phyloP scores from a whole-genome alignment of 2,329 filamentous ascomycete genomes.

The Aspergillus thermomutatus region DNA sequence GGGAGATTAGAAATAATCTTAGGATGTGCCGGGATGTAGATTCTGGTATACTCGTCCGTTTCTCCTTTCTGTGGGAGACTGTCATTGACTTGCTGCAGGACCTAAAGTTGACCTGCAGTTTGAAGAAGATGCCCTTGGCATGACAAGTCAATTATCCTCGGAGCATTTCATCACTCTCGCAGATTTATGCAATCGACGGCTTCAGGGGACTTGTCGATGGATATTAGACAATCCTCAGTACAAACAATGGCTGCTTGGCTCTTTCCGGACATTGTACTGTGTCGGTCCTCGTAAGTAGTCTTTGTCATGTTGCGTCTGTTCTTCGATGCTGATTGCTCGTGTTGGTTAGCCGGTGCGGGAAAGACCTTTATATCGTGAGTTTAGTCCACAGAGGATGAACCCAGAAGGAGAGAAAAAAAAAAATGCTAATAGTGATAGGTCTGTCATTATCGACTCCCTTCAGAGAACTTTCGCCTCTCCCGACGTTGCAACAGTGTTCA shows the following conservation, averaged over 20 bases:
- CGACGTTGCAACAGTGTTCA: constrained; percentile 26
- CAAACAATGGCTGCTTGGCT: constrained; percentile 25
- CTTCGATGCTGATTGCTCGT: neutral
- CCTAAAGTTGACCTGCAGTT: constrained; percentile 14
- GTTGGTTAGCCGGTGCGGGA: constrained; percentile 24
- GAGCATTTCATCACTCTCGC: constrained; percentile 25
- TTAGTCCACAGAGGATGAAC: neutral
- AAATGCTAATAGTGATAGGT: constrained; percentile 11
- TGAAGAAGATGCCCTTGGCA: constrained; percentile 17
- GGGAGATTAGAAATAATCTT: constrained; percentile 15
- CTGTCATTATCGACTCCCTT: constrained; percentile 25
- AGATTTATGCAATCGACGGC: constrained; percentile 26
- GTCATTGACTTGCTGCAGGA: constrained; percentile 2
- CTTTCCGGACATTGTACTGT: constrained; percentile 24
- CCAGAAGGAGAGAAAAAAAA: neutral
- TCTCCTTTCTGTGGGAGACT: neutral
- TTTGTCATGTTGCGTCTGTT: neutral
- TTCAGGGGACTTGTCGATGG: constrained; percentile 25
- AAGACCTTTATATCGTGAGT: constrained; percentile 33
- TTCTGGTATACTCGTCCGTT: constrained; percentile 9
- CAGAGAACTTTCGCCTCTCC: constrained; percentile 27
- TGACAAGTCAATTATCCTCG: constrained; percentile 19
- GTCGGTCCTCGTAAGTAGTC: constrained; percentile 23
- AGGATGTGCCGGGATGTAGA: constrained; percentile 13
- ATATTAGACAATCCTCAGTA: constrained; percentile 23